Evolutionary conservation across 1,284 basidiomycete species (phyloP).

Genomic region (Moesziomyces globuligerus): DNA sequence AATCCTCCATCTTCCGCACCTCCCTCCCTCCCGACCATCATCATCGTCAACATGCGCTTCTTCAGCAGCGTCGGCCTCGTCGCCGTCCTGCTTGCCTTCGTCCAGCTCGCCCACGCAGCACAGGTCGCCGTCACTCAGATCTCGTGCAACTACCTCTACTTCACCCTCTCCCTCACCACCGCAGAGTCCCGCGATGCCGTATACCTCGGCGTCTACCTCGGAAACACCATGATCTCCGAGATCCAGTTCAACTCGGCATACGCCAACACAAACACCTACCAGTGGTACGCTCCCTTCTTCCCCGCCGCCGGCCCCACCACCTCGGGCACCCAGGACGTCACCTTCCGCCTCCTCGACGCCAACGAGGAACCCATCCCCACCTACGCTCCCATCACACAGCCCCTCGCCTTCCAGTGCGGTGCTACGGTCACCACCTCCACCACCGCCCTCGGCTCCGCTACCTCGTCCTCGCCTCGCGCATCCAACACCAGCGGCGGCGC

Average conservation of each 20-base stretch:
- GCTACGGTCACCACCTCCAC: conserved; percentile 25
- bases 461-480: neutral
- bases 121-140: conserved; percentile 25
- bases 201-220: conserved; percentile 19
- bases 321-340: conserved; percentile 23
- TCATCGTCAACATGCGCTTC: conserved; percentile 12
- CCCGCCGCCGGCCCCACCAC: conserved; percentile 5
- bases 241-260: conserved; percentile 22
- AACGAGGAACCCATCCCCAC: conserved; percentile 15
- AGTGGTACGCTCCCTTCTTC: conserved; percentile 32
- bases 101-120: conserved; percentile 19
- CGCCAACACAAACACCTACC: conserved; percentile 14
- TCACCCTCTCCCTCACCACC: conserved; percentile 25
- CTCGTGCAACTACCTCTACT: conserved; percentile 27
- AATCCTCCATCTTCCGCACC: neutral
- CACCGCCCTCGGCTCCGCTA: conserved; percentile 12
- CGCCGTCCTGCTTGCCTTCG: conserved; percentile 22
- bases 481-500: neutral
- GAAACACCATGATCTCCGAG: conserved; percentile 19
- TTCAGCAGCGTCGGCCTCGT: conserved; percentile 9
- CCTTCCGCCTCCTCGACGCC: conserved; percentile 31
- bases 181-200: conserved; percentile 14
- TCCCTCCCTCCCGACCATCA: too few relatives aligned
- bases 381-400: conserved; percentile 17
- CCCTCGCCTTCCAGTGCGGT: conserved; percentile 39